Evolutionary conservation across 805 yeast genomes (phyloP).

Genomic region (Barnettozyma siamensis): DNA sequence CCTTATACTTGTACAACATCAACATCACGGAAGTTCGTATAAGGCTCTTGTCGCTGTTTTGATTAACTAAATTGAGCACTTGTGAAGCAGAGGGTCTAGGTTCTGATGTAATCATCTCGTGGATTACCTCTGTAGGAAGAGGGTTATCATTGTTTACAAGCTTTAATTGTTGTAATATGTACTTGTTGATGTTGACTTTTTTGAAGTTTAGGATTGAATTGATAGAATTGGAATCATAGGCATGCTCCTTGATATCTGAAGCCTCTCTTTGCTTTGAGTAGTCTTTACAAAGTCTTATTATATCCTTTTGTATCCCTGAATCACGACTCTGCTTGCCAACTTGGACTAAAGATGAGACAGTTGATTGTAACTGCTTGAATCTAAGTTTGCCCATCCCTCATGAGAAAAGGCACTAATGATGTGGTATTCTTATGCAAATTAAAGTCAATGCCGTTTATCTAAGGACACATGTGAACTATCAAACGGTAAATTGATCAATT

Average conservation of each 20-base stretch:
- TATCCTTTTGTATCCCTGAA: conserved; percentile 1
- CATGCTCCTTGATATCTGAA: background rate
- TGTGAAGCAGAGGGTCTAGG: conserved; percentile 3
- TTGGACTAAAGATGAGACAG: conserved; percentile 1
- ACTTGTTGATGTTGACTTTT: conserved; percentile 70
- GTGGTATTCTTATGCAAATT: no score
- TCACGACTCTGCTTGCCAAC: background rate
- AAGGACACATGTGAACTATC: no score
- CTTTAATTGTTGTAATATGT: background rate
- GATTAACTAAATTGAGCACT: background rate
- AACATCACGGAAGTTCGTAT: conserved; percentile 1
- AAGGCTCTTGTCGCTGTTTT: background rate
- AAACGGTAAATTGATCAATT: no score
- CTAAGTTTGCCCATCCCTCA: background rate
- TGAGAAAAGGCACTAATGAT: no score
- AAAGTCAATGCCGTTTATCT: no score
- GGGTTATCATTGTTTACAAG: background rate
- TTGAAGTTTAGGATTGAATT: background rate
- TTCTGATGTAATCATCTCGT: background rate
- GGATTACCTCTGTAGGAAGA: background rate
- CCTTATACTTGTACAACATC: conserved; percentile 7
- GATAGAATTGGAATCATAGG: background rate
- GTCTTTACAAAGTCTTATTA: conserved; percentile 3
- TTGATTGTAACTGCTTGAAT: background rate
- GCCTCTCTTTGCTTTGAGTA: background rate